Conservation (phyloP, 2,329 filamentous ascomycete species). For the Exophiala oligosperma region DNA sequence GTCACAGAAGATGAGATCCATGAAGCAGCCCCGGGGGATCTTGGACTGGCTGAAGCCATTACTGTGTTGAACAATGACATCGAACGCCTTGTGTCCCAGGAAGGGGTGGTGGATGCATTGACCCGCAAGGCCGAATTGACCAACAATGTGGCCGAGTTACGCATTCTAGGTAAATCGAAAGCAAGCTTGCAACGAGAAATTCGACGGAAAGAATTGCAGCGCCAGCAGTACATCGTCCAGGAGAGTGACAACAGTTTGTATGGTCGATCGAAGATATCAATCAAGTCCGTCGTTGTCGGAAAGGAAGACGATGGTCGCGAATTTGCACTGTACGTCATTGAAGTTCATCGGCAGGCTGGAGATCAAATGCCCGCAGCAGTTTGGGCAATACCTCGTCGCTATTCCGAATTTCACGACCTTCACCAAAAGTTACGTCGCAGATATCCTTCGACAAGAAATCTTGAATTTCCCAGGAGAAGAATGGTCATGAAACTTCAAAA, state of each 20-base stretch:
- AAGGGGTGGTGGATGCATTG: constrained; percentile 86
- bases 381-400: constrained; percentile 89
- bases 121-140: constrained; percentile 94
- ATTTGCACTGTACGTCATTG: constrained; percentile 84
- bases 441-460: constrained; percentile 82
- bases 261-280: constrained; percentile 82
- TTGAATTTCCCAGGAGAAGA: constrained; percentile 89
- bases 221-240: constrained; percentile 95
- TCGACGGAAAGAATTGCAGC: constrained; percentile 87
- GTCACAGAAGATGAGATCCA: constrained; percentile 80
- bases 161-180: constrained; percentile 91
- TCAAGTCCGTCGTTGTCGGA: constrained; percentile 90
- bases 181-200: constrained; percentile 91
- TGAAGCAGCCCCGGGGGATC: constrained; percentile 89
- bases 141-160: constrained; percentile 90
- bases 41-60: constrained; percentile 91
- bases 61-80: constrained; percentile 85
- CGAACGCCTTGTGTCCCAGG: constrained; percentile 81
- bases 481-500: constrained; percentile 96
- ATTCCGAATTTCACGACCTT: constrained; percentile 95
- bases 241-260: constrained; percentile 98
- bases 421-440: constrained; percentile 82
- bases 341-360: constrained; percentile 85
- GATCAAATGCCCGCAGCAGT: constrained; percentile 96
- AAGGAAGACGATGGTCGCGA: constrained; percentile 90